These are phyloP conservation scores for Eutrema yunnanense DNA, from an alignment of 345 rosid species.

Conservation along the genomic window DNA sequence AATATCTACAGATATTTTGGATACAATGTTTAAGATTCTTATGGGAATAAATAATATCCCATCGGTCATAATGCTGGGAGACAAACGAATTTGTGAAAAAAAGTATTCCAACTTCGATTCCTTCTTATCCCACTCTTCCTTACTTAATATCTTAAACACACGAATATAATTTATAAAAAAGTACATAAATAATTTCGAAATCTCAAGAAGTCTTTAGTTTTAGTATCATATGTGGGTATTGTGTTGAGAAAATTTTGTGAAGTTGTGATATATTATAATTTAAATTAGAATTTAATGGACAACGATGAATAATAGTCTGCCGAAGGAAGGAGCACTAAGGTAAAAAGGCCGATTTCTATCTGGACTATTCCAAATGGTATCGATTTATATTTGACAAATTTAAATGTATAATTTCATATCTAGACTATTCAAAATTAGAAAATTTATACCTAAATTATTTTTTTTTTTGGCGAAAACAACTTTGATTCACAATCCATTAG, in stretches of 20 bases:
- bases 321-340: not conserved
- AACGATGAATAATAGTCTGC: not conserved
- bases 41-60: constrained; percentile 8
- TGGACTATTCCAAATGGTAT: too few species aligned
- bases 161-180: not conserved
- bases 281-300: not conserved
- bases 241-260: not conserved
- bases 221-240: not conserved
- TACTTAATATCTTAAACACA: not conserved
- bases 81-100: constrained; percentile 6
- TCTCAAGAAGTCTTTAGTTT: not conserved
- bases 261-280: not conserved
- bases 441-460: too few species aligned
- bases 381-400: too few species aligned
- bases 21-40: constrained; percentile 1
- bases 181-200: not conserved
- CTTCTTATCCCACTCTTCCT: constrained; percentile 11
- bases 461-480: too few species aligned
- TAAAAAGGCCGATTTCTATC: too few species aligned
- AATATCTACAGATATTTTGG: not conserved
- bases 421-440: too few species aligned
- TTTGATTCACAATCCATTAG: too few species aligned
- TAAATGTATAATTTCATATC: too few species aligned
- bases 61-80: constrained; percentile 7
- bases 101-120: not conserved